Conservation (phyloP, 2,329 filamentous ascomycete genomes). For the Diaporthe citriasiana region DNA sequence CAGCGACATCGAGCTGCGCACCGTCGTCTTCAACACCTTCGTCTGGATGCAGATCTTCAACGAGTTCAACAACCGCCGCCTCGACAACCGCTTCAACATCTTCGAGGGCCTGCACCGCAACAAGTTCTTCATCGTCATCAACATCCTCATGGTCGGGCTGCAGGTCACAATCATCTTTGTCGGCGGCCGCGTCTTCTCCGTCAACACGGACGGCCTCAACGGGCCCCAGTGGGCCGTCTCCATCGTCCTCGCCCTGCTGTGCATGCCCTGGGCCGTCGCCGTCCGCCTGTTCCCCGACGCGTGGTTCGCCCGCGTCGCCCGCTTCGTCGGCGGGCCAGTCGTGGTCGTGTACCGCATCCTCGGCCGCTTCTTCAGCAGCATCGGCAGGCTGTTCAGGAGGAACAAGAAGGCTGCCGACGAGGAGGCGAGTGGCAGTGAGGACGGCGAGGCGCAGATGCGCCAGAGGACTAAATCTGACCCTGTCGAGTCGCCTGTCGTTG, state of each 20-base stretch:
- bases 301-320: slow-evolving; percentile 52
- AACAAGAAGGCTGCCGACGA: slow-evolving; percentile 35
- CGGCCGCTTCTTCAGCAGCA: slow-evolving; percentile 42
- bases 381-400: slow-evolving; percentile 39
- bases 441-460: neutral
- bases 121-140: slow-evolving; percentile 70
- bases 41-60: slow-evolving; percentile 83
- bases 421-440: neutral
- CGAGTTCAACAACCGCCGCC: slow-evolving; percentile 74
- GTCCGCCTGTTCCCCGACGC: slow-evolving; percentile 66
- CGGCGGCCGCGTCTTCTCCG: slow-evolving; percentile 60
- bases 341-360: slow-evolving; percentile 48
- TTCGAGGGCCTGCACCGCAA: slow-evolving; percentile 71
- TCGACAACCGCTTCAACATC: slow-evolving; percentile 74
- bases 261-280: slow-evolving; percentile 63
- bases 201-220: slow-evolving; percentile 30
- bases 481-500: slow-evolving; percentile 7
- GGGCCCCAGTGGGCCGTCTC: slow-evolving; percentile 42
- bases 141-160: slow-evolving; percentile 68
- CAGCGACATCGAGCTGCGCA: slow-evolving; percentile 57
- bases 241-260: slow-evolving; percentile 52
- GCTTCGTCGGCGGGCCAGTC: slow-evolving; percentile 50
- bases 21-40: slow-evolving; percentile 78
- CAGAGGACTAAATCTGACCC: neutral
- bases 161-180: slow-evolving; percentile 72